A percentile compares a stretch with the other conserved stretches of the same genome.
These are phyloP conservation scores for Dillenia turbinata DNA, from an alignment of 164 flowering plant genomes.

Conservation along the genomic window DNA sequence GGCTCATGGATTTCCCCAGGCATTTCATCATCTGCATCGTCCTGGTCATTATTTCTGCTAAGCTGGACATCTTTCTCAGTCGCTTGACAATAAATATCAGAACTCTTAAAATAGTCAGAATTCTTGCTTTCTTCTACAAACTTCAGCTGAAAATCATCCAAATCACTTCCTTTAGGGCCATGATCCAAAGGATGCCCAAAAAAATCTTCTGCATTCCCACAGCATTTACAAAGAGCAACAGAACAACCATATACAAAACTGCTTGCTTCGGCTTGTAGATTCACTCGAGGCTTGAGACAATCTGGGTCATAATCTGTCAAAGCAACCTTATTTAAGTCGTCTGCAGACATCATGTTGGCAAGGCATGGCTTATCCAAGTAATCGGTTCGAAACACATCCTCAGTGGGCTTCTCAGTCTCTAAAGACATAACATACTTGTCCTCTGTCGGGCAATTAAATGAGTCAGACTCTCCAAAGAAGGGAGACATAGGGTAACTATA, in stretches of 20 bases:
- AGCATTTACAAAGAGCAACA: constrained; percentile 25
- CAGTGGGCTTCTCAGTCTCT: constrained; percentile 25
- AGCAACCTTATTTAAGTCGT: constrained; percentile 16
- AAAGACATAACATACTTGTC: constrained; percentile 69
- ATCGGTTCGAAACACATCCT: constrained; percentile 17
- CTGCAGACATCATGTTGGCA: constrained; percentile 9
- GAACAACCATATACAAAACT: constrained; percentile 14
- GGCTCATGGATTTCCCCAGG: constrained; percentile 26
- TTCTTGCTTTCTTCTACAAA: constrained; percentile 16
- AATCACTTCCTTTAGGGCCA: constrained; percentile 23
- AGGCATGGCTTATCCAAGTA: constrained; percentile 32
- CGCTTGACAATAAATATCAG: constrained; percentile 12
- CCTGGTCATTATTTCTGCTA: constrained; percentile 19
- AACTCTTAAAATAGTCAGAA: constrained; percentile 7
- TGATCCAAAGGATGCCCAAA: constrained; percentile 13
- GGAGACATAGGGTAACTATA: constrained; percentile 47
- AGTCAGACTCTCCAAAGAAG: constrained; percentile 34
- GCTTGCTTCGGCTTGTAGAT: constrained; percentile 7
- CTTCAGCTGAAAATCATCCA: constrained; percentile 16
- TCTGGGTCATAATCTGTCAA: constrained; percentile 23
- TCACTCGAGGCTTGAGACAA: constrained; percentile 10
- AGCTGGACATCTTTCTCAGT: constrained; percentile 21
- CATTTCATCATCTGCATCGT: constrained; percentile 21
- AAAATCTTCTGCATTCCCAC: constrained; percentile 19
- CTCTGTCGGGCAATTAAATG: constrained; percentile 51